These are phyloP conservation scores for Agrostemma githago DNA, from an alignment of 148 eudicot genomes.

Conservation along the genomic window DNA sequence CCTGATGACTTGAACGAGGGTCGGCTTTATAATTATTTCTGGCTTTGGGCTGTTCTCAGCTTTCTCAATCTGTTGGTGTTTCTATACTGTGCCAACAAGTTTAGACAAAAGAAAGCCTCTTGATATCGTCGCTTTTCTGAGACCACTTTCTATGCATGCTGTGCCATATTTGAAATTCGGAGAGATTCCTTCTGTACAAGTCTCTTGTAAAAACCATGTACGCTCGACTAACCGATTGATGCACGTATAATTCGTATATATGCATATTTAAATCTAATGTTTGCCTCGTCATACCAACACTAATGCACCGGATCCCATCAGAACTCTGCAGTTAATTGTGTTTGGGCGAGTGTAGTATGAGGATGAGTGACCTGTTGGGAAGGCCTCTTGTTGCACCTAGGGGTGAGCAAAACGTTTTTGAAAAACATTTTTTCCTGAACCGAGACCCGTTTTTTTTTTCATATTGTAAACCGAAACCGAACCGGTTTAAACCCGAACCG, in stretches of 20 bases:
- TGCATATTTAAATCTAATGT: neutral
- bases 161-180: neutral
- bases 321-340: too few relatives aligned
- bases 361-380: too few relatives aligned
- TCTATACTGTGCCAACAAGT: constrained; percentile 45
- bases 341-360: too few relatives aligned
- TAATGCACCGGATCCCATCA: too few relatives aligned
- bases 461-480: too few relatives aligned
- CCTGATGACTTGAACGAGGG: constrained; percentile 13
- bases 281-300: too few relatives aligned
- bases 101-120: constrained; percentile 35
- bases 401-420: too few relatives aligned
- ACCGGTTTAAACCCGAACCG: too few relatives aligned
- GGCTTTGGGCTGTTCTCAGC: constrained; percentile 46
- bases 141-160: neutral
- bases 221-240: neutral
- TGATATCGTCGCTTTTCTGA: neutral
- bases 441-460: too few relatives aligned
- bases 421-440: too few relatives aligned
- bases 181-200: neutral
- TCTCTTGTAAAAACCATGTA: neutral
- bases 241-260: neutral
- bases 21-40: constrained; percentile 38
- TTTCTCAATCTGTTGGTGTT: constrained; percentile 47
- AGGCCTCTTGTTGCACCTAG: too few relatives aligned